Evolutionary conservation across 2,329 filamentous ascomycete genomes (phyloP), one percentile per base, ranked within the genome.

Genomic region (Hypoxylon sp.): DNA sequence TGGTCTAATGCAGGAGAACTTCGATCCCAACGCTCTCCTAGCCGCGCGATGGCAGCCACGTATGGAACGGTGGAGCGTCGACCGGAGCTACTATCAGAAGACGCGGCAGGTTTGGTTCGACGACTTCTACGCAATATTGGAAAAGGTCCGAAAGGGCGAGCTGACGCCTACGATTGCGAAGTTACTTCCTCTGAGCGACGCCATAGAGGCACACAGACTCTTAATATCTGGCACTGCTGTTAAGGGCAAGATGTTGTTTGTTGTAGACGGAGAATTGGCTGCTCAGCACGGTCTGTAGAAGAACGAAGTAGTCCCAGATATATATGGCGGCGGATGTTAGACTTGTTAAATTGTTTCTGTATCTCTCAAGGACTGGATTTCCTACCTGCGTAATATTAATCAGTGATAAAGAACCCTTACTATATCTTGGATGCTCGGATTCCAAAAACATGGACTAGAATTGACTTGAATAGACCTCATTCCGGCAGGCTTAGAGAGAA

Each of bases 161-260:
- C 52, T 53, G 13, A 35, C 5, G 17, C 50, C 50, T 27, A 55
- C 32, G 1, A 55, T 55, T 29, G 48, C 50, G 15, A 62, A 39
- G 39, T n/a, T 62, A 19, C 32, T 62, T n/a, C 39, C 15, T 4
- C 35, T 54, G 4, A 54, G 29, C 7, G 50, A 54, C 5, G 58
- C 46, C 24, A 29, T 54, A 19, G 44, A 37, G 27, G 50, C 58
- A 19, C 50, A 62, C 11, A 39, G 46, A 21, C 4, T 24, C 29
- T 35, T 62, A 29, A 37, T 62, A 37, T 62, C 58, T n/a, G 57
- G 58, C 17, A 47, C 48, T 15, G 37, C 27, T 17, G 58, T 62
- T 5, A 62, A 47, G 37, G 57, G 57, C 11, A 53, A 60, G 27
- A 52, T 60, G 57, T 3, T 52, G 17, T 47, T 53, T 7, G 10